phyloP scores from a whole-genome alignment of 2,329 filamentous ascomycete species.

The Amauroascus verrucosus region DNA sequence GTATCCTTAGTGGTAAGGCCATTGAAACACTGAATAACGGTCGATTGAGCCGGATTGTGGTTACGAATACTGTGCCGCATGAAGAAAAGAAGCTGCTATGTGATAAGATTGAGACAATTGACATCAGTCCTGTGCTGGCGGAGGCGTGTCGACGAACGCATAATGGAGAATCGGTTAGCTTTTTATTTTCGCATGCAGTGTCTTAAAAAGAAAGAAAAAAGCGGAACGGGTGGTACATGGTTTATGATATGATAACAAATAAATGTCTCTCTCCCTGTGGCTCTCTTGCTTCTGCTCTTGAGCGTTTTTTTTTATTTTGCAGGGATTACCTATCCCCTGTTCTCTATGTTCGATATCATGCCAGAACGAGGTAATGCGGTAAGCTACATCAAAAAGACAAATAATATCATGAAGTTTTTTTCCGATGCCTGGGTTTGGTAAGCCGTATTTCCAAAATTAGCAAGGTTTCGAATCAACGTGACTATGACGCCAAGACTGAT shows the following conservation, averaged over 20 bases:
- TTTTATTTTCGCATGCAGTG: constrained; percentile 42
- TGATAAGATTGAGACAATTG: constrained; percentile 75
- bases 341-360: neutral
- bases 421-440: neutral
- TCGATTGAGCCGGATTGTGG: constrained; percentile 65
- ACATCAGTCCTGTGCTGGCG: constrained; percentile 66
- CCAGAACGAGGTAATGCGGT: neutral
- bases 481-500: neutral
- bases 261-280: neutral
- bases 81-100: constrained; percentile 70
- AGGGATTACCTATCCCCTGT: too few species aligned
- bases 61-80: constrained; percentile 80
- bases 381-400: neutral
- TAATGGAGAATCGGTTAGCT: constrained; percentile 44
- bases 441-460: neutral
- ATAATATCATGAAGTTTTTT: too few species aligned
- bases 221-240: neutral
- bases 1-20: constrained; percentile 78
- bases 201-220: constrained; percentile 22
- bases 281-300: neutral
- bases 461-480: too few species aligned
- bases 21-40: constrained; percentile 77
- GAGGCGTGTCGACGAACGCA: constrained; percentile 43
- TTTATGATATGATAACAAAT: neutral
- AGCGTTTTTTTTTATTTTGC: neutral